Evolutionary conservation across 2,329 filamentous ascomycete genomes (phyloP).

Genomic region (Aspergillus pseudonomiae): DNA sequence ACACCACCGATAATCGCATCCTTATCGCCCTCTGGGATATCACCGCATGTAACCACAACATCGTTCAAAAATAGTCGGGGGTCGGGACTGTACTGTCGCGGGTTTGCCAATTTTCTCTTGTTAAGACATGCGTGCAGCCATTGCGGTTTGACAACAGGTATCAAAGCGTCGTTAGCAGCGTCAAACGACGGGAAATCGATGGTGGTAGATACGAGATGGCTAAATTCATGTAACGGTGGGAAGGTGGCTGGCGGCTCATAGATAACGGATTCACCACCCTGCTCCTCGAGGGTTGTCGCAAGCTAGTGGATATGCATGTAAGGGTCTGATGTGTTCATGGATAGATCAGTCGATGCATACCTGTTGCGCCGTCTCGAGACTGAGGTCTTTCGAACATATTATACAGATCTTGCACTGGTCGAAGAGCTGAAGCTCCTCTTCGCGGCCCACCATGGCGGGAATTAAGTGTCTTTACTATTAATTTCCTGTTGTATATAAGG

Average conservation of each 20-base stretch:
- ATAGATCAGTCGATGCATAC: constrained; percentile 32
- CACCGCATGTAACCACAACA: constrained; percentile 78
- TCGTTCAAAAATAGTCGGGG: constrained; percentile 87
- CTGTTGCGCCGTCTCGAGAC: constrained; percentile 43
- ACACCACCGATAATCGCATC: constrained; percentile 91
- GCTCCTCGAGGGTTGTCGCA: constrained; percentile 47
- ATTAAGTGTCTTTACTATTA: neutral
- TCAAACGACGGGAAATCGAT: constrained; percentile 91
- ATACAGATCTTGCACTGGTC: constrained; percentile 51
- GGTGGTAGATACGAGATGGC: constrained; percentile 72
- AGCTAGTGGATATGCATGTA: constrained; percentile 39
- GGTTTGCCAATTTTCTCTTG: constrained; percentile 71
- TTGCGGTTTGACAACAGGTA: constrained; percentile 77
- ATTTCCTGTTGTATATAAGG: neutral
- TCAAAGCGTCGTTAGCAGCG: constrained; percentile 72
- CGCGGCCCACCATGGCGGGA: constrained; percentile 31
- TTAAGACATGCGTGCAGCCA: constrained; percentile 77
- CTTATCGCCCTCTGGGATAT: constrained; percentile 82
- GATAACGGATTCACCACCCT: constrained; percentile 53
- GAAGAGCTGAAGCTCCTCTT: constrained; percentile 42
- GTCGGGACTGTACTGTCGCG: constrained; percentile 86
- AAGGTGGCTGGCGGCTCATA: constrained; percentile 41
- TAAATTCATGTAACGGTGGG: constrained; percentile 52
- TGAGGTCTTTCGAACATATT: constrained; percentile 46
- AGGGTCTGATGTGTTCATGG: neutral